phyloP scores from a whole-genome alignment of 1,284 basidiomycete species.

The Ganoderma resinaceum region DNA sequence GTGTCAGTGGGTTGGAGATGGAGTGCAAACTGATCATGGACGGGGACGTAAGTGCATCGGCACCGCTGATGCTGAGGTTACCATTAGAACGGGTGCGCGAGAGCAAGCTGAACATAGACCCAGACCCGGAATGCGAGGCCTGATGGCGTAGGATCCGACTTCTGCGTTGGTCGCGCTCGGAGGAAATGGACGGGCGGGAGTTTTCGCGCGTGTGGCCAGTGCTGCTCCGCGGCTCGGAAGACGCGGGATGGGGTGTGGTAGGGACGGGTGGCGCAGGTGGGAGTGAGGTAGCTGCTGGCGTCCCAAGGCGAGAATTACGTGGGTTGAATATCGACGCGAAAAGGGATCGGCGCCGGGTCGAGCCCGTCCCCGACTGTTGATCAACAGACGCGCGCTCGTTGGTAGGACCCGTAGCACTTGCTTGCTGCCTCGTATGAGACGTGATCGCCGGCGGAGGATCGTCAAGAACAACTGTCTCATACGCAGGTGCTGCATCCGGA shows the following conservation, averaged over 20 bases:
- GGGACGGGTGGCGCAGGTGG: constrained; percentile 24
- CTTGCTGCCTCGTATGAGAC: constrained; percentile 1
- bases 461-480: constrained; percentile 59
- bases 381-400: constrained; percentile 17
- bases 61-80: constrained; percentile 31
- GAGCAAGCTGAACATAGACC: constrained; percentile 42
- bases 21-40: constrained; percentile 52
- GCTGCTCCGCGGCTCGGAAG: constrained; percentile 23
- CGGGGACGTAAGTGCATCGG: constrained; percentile 43
- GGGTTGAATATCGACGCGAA: constrained; percentile 38
- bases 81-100: constrained; percentile 39
- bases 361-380: constrained; percentile 11
- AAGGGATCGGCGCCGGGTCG: constrained; percentile 30
- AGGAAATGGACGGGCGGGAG: constrained; percentile 30
- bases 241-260: constrained; percentile 2
- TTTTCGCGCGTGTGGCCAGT: constrained; percentile 30
- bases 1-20: constrained; percentile 57
- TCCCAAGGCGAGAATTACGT: constrained; percentile 26
- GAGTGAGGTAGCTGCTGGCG: background rate
- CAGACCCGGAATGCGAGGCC: constrained; percentile 44
- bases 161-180: constrained; percentile 30
- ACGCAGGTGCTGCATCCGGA: constrained; percentile 68
- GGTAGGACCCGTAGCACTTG: constrained; percentile 3
- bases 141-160: constrained; percentile 30
- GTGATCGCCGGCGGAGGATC: constrained; percentile 12